Evolutionary conservation across 148 eudicot genomes (phyloP).

Genomic region (Fagopyrum esculentum): DNA sequence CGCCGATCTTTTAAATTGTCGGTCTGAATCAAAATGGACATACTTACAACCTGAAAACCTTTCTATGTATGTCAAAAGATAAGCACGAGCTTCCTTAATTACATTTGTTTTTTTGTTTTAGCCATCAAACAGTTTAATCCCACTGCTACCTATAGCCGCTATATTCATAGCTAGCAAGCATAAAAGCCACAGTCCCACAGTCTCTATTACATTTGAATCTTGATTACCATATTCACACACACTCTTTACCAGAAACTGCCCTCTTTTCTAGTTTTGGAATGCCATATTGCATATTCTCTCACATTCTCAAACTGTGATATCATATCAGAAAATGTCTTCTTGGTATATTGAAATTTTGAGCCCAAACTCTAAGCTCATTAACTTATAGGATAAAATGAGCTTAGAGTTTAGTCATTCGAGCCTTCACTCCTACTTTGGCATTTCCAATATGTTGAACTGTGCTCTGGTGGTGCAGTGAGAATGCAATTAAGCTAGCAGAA

Average conservation of each 20-base stretch:
- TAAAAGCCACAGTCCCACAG: background rate
- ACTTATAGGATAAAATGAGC: background rate
- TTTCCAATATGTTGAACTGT: background rate
- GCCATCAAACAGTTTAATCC: background rate
- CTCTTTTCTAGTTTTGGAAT: background rate
- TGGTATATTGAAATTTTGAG: background rate
- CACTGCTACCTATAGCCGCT: background rate
- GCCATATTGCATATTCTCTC: background rate
- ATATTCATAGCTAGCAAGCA: background rate
- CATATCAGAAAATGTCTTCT: background rate
- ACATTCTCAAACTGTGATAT: background rate
- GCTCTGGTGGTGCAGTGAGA: constrained; percentile 45
- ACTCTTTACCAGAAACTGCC: background rate
- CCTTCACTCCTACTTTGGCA: constrained; percentile 7
- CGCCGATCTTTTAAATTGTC: background rate
- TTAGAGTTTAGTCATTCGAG: background rate
- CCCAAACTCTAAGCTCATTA: background rate
- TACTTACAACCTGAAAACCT: background rate
- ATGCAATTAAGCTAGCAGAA: constrained; percentile 74
- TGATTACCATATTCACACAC: background rate
- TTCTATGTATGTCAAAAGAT: background rate
- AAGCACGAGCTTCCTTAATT: background rate
- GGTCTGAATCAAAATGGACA: background rate
- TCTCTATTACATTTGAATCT: background rate
- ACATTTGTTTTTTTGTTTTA: background rate